Evolutionary conservation across 805 yeast genomes (phyloP), one percentile per base, ranked within the genome.

Genomic region (Cyberlindnera xishuangbannaensis): DNA sequence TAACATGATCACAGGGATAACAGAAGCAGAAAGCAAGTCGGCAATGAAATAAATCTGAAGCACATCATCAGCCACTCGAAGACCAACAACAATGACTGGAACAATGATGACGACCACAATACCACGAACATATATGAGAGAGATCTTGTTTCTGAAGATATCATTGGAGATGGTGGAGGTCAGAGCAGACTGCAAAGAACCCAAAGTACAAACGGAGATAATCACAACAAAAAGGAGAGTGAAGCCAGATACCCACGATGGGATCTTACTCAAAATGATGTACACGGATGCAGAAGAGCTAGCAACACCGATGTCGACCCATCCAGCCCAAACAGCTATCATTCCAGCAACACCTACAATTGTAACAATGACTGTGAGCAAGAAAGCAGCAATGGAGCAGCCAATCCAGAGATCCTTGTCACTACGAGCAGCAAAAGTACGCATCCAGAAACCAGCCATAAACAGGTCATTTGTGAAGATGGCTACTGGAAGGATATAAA

Each of bases 131-230:
- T 73, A 86, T 25, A 75, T 47, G 40, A 82, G 62, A 21, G 76
- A 70, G 34, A 85, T 66, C 51, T 73, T 82, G 65, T 88, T 90
- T 53, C 96, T 71, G 67, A 87, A 87, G 18, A 87, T 50, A 58
- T 88, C 97, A 51, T 88, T 88, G 19, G 96, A 86, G 34, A 88
- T 75, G 1, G 95, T 76, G 7, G 96, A 84, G 1, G 85, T 83
- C 69, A 84, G 69, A 7, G 94, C 95, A 30, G 92, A 80, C 56
- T 86, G 95, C 48, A 85, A 65, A 2, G 95, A 81, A 56, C 86
- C 97, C 58, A 87, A 76, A 0, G 95, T 83, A 54, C 95, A 87
- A 0, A 95, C 84, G 6, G 95, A 83, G 41, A 88, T 64, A 23
- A 78, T 64, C 25, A 81, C 72, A 21, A 76, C 65, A 51, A 87